Evolutionary conservation across 805 yeast species (phyloP).

Genomic region (Blastobotrys terrestris): DNA sequence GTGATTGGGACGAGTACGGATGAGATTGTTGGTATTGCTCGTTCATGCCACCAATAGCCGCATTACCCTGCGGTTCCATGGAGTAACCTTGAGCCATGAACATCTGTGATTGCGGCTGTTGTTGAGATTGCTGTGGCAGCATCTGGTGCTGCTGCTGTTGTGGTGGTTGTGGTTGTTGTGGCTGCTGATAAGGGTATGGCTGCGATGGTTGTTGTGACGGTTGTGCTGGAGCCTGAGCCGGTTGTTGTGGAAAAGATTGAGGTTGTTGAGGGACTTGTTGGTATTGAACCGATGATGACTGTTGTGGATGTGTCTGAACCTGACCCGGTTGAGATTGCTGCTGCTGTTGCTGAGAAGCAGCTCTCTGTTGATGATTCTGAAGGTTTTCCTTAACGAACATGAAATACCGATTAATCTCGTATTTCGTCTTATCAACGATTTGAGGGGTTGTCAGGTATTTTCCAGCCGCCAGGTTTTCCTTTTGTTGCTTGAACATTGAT

Average conservation of each 20-base stretch:
- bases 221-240: constrained; percentile 21
- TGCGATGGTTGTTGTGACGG: constrained; percentile 14
- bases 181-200: constrained; percentile 24
- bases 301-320: background rate
- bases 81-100: background rate
- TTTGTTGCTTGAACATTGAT: constrained; percentile 68
- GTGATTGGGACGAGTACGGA: background rate
- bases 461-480: constrained; percentile 56
- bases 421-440: constrained; percentile 59
- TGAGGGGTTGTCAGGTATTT: constrained; percentile 67
- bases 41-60: background rate
- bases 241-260: constrained; percentile 25
- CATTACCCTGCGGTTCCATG: background rate
- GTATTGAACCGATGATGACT: constrained; percentile 7
- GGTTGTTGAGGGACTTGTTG: constrained; percentile 13
- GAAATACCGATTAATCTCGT: constrained; percentile 69
- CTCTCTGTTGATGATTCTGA: constrained; percentile 24
- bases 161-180: constrained; percentile 17
- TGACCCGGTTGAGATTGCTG: constrained; percentile 5
- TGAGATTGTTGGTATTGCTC: background rate
- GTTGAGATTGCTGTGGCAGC: background rate
- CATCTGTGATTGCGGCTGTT: background rate
- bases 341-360: constrained; percentile 21
- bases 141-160: constrained; percentile 4
- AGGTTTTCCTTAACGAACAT: constrained; percentile 66